Evolutionary conservation across 768 basidiomycete genomes (phyloP), one percentile per base, ranked within the genome.

Genomic region (Agrocybe chaxingu): DNA sequence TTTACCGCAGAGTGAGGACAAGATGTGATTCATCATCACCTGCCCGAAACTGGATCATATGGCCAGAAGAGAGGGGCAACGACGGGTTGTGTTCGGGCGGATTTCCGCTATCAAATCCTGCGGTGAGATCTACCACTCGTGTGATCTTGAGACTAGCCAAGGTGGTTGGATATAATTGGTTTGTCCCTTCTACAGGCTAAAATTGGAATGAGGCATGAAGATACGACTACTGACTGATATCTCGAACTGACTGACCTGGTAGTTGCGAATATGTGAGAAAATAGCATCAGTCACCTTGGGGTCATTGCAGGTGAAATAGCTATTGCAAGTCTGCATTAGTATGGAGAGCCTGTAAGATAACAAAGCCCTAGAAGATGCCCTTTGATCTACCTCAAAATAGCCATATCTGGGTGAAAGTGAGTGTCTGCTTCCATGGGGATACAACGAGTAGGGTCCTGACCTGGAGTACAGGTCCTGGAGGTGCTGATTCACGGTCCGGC

Each of bases 21-120:
- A 92, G 74, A 53, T 68, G 79, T 18, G 71, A 74, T 7, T 43
- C 57, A 39, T 62, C 54, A 49, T 69, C 70, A 41, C 72, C 69
- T 2, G 82, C 87, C 46, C 82, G 71, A 63, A 95, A 87, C 56
- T 88, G 85, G 37, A 94, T 81, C 92, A 94, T 93, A 56, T 94
- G 85, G 5, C 90, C 85, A 0, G 83, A 84, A 13, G 90, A 89
- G 32, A 89, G 65, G 13, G 86, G 87, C 13, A 90, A 69, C 24
- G 68, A 66, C 9, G 89, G 85, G 56, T 75, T 68, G 61, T 75
- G 82, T 2, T 72, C 73, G 1, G 87, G 85, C n/a, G 84, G 75
- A 58, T 90, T 87, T 5, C 74, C 72, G 56, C 84, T 89, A 56
- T 92, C 90, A 62, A 86, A 91, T 13, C 87, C 89, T 16, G 70